Conservation (phyloP, 2,329 filamentous ascomycete genomes). For the Triangularia setosa region DNA sequence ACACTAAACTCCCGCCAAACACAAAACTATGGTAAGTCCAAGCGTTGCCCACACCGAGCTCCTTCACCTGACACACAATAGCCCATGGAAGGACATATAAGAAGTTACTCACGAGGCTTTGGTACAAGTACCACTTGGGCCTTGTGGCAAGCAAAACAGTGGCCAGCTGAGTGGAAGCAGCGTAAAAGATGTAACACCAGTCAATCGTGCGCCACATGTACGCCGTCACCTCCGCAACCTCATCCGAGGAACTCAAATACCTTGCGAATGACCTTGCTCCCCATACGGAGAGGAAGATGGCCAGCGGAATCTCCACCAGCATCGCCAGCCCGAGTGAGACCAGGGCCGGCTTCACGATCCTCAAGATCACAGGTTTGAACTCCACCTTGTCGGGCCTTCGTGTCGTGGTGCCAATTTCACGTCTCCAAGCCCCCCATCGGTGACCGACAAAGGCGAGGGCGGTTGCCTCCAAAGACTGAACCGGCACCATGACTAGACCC, state of each 20-base stretch:
- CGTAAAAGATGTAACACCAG: constrained; percentile 69
- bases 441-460: constrained; percentile 64
- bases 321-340: constrained; percentile 52
- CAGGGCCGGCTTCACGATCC: constrained; percentile 50
- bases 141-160: constrained; percentile 60
- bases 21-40: constrained; percentile 66
- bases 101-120: constrained; percentile 63
- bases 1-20: constrained; percentile 65
- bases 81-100: constrained; percentile 69
- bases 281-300: constrained; percentile 56
- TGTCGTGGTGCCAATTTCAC: constrained; percentile 25
- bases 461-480: constrained; percentile 63
- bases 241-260: constrained; percentile 55
- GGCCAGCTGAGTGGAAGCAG: constrained; percentile 60
- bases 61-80: constrained; percentile 52
- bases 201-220: constrained; percentile 63
- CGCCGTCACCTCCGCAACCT: constrained; percentile 57
- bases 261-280: constrained; percentile 58
- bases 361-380: constrained; percentile 35
- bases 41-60: constrained; percentile 49
- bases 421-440: constrained; percentile 54
- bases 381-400: constrained; percentile 20
- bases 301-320: constrained; percentile 57
- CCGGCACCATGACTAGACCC: constrained; percentile 71
- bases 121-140: constrained; percentile 64